phyloP scores from a whole-genome alignment of 177 flowering plant genomes.

The Vitis hybrid region DNA sequence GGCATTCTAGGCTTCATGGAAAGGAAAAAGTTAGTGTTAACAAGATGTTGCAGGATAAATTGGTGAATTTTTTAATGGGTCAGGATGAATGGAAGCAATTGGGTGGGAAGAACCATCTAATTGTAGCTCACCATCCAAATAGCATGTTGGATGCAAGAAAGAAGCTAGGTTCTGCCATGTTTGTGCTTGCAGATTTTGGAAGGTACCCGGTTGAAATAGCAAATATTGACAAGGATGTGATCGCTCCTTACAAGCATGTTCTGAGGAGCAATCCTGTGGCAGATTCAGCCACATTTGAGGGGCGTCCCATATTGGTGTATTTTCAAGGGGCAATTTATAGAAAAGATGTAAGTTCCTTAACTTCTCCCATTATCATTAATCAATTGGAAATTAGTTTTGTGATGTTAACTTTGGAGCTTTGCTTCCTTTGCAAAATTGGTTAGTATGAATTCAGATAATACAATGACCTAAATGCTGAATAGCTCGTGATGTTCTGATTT shows the following conservation, averaged over 20 bases:
- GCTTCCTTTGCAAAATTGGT: background rate
- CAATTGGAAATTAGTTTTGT: background rate
- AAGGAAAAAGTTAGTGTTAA: slow-evolving; percentile 48
- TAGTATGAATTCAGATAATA: background rate
- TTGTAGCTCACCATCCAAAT: slow-evolving; percentile 92
- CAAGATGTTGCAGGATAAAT: slow-evolving; percentile 56
- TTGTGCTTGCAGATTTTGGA: slow-evolving; percentile 93
- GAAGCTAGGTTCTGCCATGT: slow-evolving; percentile 69
- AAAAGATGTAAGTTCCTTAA: slow-evolving; percentile 73
- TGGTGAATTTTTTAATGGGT: slow-evolving; percentile 57
- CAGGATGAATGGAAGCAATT: slow-evolving; percentile 67
- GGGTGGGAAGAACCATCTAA: slow-evolving; percentile 71
- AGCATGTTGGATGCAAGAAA: slow-evolving; percentile 69
- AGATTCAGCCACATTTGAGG: slow-evolving; percentile 46
- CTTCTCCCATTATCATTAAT: background rate
- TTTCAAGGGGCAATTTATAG: slow-evolving; percentile 91
- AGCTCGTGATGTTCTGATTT: background rate
- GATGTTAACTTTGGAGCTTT: no score
- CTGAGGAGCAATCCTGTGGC: slow-evolving; percentile 36
- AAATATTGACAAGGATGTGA: slow-evolving; percentile 72
- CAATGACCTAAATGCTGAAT: background rate
- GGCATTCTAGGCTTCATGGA: slow-evolving; percentile 58
- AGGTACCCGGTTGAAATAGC: slow-evolving; percentile 64
- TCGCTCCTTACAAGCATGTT: slow-evolving; percentile 85
- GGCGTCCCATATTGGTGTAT: slow-evolving; percentile 56